A percentile compares a stretch with the other conserved stretches of the same genome.
Conservation (phyloP, 2,329 filamentous ascomycete genomes). For the Clonostachys sp. region DNA sequence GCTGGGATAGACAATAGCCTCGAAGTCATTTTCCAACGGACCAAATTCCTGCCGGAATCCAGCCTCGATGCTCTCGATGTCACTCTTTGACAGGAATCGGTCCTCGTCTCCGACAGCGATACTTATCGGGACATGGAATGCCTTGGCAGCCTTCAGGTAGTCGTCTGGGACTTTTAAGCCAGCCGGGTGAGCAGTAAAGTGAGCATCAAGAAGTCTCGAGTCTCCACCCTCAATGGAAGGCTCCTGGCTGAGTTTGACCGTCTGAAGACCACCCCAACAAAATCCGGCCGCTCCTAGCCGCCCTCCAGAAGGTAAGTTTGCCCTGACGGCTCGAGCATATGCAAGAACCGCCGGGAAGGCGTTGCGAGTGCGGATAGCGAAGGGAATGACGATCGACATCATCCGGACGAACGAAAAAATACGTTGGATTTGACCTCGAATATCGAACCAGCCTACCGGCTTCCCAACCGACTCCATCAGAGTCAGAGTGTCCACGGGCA, state of each 20-base stretch:
- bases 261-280: background rate
- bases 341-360: background rate
- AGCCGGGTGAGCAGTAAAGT: background rate
- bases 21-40: background rate
- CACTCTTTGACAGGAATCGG: background rate
- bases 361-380: background rate
- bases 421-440: background rate
- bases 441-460: background rate
- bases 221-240: background rate
- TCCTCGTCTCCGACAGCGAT: background rate
- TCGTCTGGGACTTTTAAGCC: background rate
- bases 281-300: background rate
- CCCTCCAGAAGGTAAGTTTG: background rate
- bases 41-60: background rate
- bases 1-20: background rate
- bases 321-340: background rate
- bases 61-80: background rate
- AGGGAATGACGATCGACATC: background rate
- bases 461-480: conserved; percentile 5
- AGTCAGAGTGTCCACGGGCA: conserved; percentile 5
- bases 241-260: background rate
- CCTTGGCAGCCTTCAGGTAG: background rate
- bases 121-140: background rate
- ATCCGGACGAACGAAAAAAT: background rate
- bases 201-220: background rate